A percentile compares a stretch with the other conserved stretches of the same genome.
Conservation (phyloP, 495 filamentous ascomycete species). For the Parachaetomium inaequale region DNA sequence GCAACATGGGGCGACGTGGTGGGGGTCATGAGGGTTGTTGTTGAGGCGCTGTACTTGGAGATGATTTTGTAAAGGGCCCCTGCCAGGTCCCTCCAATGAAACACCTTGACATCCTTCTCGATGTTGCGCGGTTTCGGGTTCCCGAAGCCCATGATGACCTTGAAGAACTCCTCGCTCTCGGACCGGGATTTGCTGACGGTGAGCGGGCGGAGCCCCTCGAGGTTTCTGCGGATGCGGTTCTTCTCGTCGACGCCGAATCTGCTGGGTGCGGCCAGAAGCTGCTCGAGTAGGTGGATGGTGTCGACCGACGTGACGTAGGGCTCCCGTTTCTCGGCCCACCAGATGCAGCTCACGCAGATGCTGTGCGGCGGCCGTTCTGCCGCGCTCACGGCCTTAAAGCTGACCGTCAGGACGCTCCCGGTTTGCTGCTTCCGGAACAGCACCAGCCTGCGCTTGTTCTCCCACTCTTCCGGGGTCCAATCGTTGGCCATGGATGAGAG, state of each 20-base stretch:
- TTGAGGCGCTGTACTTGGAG: constrained; percentile 71
- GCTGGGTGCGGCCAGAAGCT: constrained; percentile 64
- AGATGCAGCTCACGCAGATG: constrained; percentile 86
- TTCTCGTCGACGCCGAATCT: constrained; percentile 94
- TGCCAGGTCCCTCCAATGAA: constrained; percentile 82
- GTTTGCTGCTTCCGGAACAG: constrained; percentile 77
- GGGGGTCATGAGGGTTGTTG: constrained; percentile 24
- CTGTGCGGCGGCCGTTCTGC: constrained; percentile 70
- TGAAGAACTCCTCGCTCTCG: constrained; percentile 95
- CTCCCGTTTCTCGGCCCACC: constrained; percentile 85
- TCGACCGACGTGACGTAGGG: constrained; percentile 95
- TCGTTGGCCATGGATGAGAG: constrained; percentile 70
- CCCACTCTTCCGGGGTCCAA: constrained; percentile 78
- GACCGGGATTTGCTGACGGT: constrained; percentile 89
- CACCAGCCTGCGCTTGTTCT: constrained; percentile 74
- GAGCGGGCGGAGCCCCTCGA: constrained; percentile 84
- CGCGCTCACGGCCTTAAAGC: constrained; percentile 65
- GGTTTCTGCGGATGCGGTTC: constrained; percentile 91
- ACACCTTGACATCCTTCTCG: constrained; percentile 98
- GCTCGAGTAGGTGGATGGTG: constrained; percentile 88
- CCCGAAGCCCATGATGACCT: constrained; percentile 96
- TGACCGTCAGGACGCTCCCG: constrained; percentile 66
- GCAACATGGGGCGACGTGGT: constrained; percentile 26
- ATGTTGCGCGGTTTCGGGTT: constrained; percentile 94
- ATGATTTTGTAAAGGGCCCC: constrained; percentile 94